Base-by-base conservation (phyloP, 345 rosid species). In the Gossypium australe region DNA sequence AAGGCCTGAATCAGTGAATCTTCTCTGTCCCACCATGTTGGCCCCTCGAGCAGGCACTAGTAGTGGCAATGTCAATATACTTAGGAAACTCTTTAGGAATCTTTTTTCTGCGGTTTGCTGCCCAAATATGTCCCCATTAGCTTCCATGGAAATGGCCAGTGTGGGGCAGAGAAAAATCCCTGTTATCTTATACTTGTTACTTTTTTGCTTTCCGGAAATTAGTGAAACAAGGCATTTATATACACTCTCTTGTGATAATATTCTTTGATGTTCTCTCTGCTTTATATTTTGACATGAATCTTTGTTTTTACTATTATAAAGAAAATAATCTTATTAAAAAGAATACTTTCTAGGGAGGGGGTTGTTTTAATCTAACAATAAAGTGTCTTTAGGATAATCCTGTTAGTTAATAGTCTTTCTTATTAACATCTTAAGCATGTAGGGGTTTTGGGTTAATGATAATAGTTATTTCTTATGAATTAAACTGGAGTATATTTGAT, bases 21-120 rank as follows among this genome's bases (percentile, higher is more conserved):
- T 69, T 29, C 67, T 62, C 12, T 68, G 72, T 48, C 72, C 16
- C 72, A 69, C 72, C 61, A 52, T 29, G 47, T 29, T 52, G 48
- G 16, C 12, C 59, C 45, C 45, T 69, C 60, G 24, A 51, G 16
- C 60, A 51, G 58, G 45, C 61, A 52, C 47, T 70, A 70, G 61
- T n/a, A n/a, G 48, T 29, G 73, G 60, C 73, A 51, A 29, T 70
- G 60, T 70, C 73, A 52, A 1, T 17, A 51, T 27, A 3, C 43
- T 68, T 69, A 0, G 72, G 60, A 27, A 67, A 22, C 41, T 16
- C 29, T 34, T 34, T 60, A 70, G 61, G 73, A 70, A 70, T 29
- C 47, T 52, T 17, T 29, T 34, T 60, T 60, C 64, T 60, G 27
- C 34, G 73, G 73, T 70, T 70, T 60, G 70, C 25, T 66, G 53